phyloP scores from a whole-genome alignment of 2,329 filamentous ascomycete species.

The Botrytis galanthina region DNA sequence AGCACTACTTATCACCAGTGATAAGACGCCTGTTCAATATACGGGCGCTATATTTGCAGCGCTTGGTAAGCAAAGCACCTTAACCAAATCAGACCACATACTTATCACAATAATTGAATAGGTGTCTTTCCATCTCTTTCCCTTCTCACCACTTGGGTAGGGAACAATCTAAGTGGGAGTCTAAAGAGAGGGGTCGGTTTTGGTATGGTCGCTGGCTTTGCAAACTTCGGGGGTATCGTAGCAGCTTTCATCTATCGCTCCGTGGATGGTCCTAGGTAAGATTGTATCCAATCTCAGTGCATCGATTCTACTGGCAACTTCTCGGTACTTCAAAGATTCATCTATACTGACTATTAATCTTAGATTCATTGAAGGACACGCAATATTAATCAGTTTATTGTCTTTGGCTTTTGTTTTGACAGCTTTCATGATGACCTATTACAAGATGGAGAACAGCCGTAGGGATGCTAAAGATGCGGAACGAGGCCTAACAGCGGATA shows the following conservation, averaged over 20 bases:
- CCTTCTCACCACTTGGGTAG: slow-evolving; percentile 81
- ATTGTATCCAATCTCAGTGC: slow-evolving; percentile 32
- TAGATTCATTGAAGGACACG: slow-evolving; percentile 47
- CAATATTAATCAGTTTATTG: slow-evolving; percentile 44
- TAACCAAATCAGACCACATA: not conserved
- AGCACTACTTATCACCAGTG: slow-evolving; percentile 67
- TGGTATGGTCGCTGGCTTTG: slow-evolving; percentile 86
- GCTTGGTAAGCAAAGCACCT: slow-evolving; percentile 43
- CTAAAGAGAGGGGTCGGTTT: slow-evolving; percentile 86
- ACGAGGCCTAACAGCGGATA: slow-evolving; percentile 46
- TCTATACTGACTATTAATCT: not conserved
- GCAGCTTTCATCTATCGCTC: slow-evolving; percentile 49
- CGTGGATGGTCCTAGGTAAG: slow-evolving; percentile 39
- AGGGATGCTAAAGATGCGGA: slow-evolving; percentile 43
- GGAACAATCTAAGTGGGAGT: slow-evolving; percentile 86
- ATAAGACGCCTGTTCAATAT: slow-evolving; percentile 68
- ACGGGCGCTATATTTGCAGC: slow-evolving; percentile 80
- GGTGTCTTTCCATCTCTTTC: slow-evolving; percentile 84
- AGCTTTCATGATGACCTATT: slow-evolving; percentile 56
- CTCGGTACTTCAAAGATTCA: not conserved
- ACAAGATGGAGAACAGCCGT: slow-evolving; percentile 54
- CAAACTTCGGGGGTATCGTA: slow-evolving; percentile 75
- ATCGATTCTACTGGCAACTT: not conserved
- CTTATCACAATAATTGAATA: slow-evolving; percentile 14
- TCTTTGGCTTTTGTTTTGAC: slow-evolving; percentile 51